A percentile compares a stretch with the other conserved stretches of the same genome.
Conservation (phyloP, 805 yeast genomes). For the Saccharomycopsis olivae region DNA sequence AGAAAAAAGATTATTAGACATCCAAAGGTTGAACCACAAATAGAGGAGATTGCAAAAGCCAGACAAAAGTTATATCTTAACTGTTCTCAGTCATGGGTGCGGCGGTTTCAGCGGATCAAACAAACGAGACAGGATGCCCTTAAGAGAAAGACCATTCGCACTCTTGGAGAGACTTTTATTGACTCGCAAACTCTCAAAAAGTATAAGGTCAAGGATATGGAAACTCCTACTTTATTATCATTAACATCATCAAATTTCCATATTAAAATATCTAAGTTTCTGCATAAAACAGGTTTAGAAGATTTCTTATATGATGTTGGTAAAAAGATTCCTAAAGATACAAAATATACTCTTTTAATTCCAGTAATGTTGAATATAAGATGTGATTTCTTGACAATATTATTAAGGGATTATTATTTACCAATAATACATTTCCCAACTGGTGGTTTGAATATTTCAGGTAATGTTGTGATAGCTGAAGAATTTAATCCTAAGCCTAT, state of each 20-base stretch:
- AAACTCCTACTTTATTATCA: conserved; percentile 9
- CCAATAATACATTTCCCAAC: conserved; percentile 43
- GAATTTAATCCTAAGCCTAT: conserved; percentile 31
- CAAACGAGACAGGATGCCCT: neutral
- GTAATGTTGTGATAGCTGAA: conserved; percentile 51
- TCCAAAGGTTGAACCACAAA: neutral
- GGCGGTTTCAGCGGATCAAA: conserved; percentile 25
- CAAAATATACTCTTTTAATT: conserved; percentile 42
- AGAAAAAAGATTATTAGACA: neutral
- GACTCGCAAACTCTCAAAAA: conserved; percentile 1
- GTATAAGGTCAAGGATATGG: conserved; percentile 4
- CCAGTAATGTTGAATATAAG: conserved; percentile 38
- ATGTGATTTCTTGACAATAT: conserved; percentile 33
- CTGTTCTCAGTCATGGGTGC: conserved; percentile 33
- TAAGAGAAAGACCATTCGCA: neutral
- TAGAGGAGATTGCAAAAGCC: conserved; percentile 20
- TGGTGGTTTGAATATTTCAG: conserved; percentile 22
- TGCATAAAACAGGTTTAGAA: conserved; percentile 12
- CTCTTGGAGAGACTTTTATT: conserved; percentile 5
- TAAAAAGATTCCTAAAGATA: conserved; percentile 42
- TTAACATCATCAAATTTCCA: conserved; percentile 6
- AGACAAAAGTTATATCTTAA: conserved; percentile 23
- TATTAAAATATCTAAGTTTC: neutral
- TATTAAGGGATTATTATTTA: conserved; percentile 44
- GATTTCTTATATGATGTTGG: conserved; percentile 29